These are phyloP conservation scores for Leucogyrophana mollusca DNA, from an alignment of 768 basidiomycete genomes.

Conservation along the genomic window DNA sequence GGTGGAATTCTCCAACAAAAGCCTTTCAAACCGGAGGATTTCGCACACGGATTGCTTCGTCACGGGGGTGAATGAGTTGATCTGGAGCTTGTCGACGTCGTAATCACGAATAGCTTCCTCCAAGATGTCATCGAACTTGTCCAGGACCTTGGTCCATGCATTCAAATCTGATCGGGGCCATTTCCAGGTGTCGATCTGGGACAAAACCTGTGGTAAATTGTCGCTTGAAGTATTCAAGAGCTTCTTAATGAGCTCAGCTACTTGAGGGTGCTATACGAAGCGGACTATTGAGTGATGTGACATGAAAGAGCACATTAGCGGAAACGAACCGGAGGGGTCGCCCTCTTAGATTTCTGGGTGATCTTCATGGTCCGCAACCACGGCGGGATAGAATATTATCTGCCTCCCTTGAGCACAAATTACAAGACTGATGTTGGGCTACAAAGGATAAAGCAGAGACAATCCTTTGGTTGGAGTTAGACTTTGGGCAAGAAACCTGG, in stretches of 20 bases:
- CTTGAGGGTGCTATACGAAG: constrained; percentile 62
- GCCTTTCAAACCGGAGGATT: constrained; percentile 84
- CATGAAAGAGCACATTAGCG: constrained; percentile 3
- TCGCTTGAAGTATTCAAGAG: constrained; percentile 66
- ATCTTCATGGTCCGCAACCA: constrained; percentile 80
- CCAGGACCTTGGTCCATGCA: constrained; percentile 93
- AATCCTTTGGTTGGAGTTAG: too few species aligned
- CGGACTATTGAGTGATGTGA: constrained; percentile 14
- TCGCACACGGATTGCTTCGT: constrained; percentile 76
- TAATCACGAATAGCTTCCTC: constrained; percentile 83
- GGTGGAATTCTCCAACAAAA: constrained; percentile 95
- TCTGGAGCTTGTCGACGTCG: constrained; percentile 81
- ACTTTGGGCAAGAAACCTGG: not conserved
- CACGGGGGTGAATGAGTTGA: constrained; percentile 70
- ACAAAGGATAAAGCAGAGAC: not conserved
- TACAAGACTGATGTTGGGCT: not conserved
- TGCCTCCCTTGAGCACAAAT: constrained; percentile 9
- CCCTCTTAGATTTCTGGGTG: constrained; percentile 80
- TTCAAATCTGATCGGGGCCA: constrained; percentile 97
- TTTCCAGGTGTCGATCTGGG: constrained; percentile 77
- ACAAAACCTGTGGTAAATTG: constrained; percentile 67
- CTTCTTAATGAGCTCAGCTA: constrained; percentile 76
- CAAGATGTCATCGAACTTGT: constrained; percentile 91
- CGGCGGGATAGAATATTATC: constrained; percentile 28
- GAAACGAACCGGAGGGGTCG: constrained; percentile 66